phyloP scores from a whole-genome alignment of 1,284 basidiomycete species.

The Wolfiporia cocos region DNA sequence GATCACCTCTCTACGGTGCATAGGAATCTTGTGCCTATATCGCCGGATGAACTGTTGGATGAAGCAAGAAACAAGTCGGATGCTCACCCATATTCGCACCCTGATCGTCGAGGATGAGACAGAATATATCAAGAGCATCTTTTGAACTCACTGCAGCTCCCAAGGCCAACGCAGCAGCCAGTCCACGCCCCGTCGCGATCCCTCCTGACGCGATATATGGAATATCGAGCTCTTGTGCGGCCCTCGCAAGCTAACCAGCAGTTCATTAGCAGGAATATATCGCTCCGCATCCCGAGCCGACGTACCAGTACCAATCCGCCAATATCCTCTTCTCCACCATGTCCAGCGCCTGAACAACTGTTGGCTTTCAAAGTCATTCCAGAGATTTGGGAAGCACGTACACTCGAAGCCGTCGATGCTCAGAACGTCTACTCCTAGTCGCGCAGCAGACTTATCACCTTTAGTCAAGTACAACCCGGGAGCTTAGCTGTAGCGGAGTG shows the following conservation, averaged over 20 bases:
- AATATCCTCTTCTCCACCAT: conserved; percentile 94
- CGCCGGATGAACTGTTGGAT: too few species aligned
- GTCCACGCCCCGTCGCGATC: conserved; percentile 75
- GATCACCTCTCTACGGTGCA: conserved; percentile 68
- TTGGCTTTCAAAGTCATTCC: conserved; percentile 1
- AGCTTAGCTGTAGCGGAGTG: too few species aligned
- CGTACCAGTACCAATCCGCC: conserved; percentile 83
- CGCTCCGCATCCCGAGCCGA: too few species aligned
- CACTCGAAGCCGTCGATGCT: conserved; percentile 92
- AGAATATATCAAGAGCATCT: neutral
- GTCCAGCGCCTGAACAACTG: conserved; percentile 68
- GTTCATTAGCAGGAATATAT: too few species aligned
- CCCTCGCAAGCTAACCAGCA: conserved; percentile 71
- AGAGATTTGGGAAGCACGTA: conserved; percentile 23
- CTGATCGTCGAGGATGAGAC: conserved; percentile 24
- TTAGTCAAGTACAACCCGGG: neutral
- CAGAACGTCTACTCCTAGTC: conserved; percentile 78
- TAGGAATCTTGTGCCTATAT: conserved; percentile 79
- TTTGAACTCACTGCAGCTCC: conserved; percentile 65
- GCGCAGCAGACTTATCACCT: conserved; percentile 56
- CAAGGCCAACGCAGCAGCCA: conserved; percentile 78
- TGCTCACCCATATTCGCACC: conserved; percentile 80
- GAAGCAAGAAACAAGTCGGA: conserved; percentile 1
- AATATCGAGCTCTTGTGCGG: conserved; percentile 77
- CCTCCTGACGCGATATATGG: conserved; percentile 92